Base-by-base conservation (phyloP, 2,329 filamentous ascomycete genomes). In the Trematosphaeria pertusa region DNA sequence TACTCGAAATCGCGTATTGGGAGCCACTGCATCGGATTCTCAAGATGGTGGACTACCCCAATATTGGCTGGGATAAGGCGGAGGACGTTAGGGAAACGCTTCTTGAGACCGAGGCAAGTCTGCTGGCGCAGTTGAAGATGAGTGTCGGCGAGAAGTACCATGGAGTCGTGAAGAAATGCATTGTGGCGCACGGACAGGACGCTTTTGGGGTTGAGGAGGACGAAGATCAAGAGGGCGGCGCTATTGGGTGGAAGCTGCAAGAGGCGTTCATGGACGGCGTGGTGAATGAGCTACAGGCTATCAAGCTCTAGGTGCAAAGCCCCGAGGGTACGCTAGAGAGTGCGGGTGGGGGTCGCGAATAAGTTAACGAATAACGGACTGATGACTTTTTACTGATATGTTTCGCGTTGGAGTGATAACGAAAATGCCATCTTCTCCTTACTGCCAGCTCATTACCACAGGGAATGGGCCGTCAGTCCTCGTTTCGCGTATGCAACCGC, bases 1-100 rank as follows among this genome's bases (percentile, higher is more conserved):
- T 80, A 10, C 64, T 78, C 4, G 78, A 81, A 60, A 64, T 81
- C 5, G 77, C 75, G 18, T 71, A 75, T 43, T 80, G 78, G 77
- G 56, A 60, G 26, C 61, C 71, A 8, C 12, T 28, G 24, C 24
- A 28, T 12, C 7, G 12, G 24, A 28, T 28, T 28, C 8, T 8
- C 7, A 12, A 12, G 24, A 28, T 28, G 24, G 24, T 7, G 8
- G 24, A 28, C 24, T 28, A 28, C 12, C 24, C 24, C 12, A 12
- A 28, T 8, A 12, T 28, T 28, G 24, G 12, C 24, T 28, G 7
- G 7, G 12, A 12, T 28, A 28, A 28, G 24, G 24, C 24, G 8
- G 12, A 8, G 24, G 24, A 12, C 12, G 24, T 28, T 12, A 28
- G 24, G 12, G 24, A 7, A 8, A 7, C 12, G 8, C 24, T 28